A percentile compares a stretch with the other conserved stretches of the same genome.
Evolutionary conservation across 352 stramenopile genomes (phyloP).

Genomic region (Phytophthora megakarya): DNA sequence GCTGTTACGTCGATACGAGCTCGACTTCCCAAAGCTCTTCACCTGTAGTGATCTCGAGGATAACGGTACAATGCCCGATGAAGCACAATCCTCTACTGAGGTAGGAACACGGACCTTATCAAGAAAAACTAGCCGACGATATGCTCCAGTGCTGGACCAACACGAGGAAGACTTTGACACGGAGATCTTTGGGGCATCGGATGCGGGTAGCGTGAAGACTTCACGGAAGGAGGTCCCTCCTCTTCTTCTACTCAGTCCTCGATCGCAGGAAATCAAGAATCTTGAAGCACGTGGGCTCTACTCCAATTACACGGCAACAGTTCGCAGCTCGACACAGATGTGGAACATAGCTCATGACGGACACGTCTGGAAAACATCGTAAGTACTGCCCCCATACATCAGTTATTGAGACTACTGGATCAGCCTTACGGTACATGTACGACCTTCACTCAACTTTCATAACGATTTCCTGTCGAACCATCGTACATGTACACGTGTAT

Average conservation of each 20-base stretch:
- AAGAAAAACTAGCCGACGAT: slow-evolving; percentile 19
- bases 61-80: background rate
- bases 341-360: slow-evolving; percentile 60
- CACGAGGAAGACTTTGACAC: slow-evolving; percentile 20
- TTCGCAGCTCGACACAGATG: slow-evolving; percentile 46
- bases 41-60: slow-evolving; percentile 15
- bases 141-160: slow-evolving; percentile 30
- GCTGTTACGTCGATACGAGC: slow-evolving; percentile 36
- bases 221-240: background rate
- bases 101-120: background rate
- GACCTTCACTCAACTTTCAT: slow-evolving; percentile 5
- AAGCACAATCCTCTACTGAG: slow-evolving; percentile 1
- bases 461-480: background rate
- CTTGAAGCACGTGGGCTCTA: slow-evolving; percentile 31
- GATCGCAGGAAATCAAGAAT: slow-evolving; percentile 25
- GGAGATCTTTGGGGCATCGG: no score
- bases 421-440: background rate
- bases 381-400: background rate
- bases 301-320: slow-evolving; percentile 39
- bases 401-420: background rate
- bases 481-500: no score
- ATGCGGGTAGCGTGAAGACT: background rate
- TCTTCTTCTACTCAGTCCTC: slow-evolving; percentile 25
- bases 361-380: slow-evolving; percentile 32
- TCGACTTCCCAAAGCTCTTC: slow-evolving; percentile 41